Base-by-base conservation (phyloP, 106 monocot genomes). In the Dendrobium chrysotoxum region DNA sequence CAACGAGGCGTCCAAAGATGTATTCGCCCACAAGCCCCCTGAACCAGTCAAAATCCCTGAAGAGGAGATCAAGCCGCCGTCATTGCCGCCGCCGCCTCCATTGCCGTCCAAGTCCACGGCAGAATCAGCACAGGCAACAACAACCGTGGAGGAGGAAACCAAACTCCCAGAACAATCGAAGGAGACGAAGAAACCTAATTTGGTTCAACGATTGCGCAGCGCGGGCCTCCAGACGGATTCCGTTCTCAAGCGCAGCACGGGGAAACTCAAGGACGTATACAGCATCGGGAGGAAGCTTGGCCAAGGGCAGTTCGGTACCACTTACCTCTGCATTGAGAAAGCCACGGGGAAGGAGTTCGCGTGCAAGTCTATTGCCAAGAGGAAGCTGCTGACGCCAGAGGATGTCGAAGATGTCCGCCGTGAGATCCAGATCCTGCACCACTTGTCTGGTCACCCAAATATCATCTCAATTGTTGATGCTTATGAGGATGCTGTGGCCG, bases 351-450 rank as follows among this genome's bases (percentile, higher is more conserved):
- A 70, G 66, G 85, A 87, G 67, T 79, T 85, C 53, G 89, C 89
- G 18, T 89, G 89, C 87, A 89, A 89, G 82, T 89, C 89, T 25
- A 89, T 89, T 42, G 87, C 89, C 46, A 89, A 89, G 80, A 53
- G 89, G 44, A 89, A 89, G 77, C 87, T 89, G 3, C 45, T 78
- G 28, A 73, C 84, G 12, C 47, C 71, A 7, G 89, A 89, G 81
- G 89, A 89, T 28, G 89, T 89, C n/a, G 89, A 89, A 75, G 89
- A 89, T 66, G 89, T 89, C 41, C 79, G 86, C 26, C 58, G 89
- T 17, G 89, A 89, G 80, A 89, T 89, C 72, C 86, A 81, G 78
- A 89, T 89, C 38, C 82, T 89, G 87, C 87, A 89, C 74, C 89
- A 89, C 58, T 53, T 89, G 53, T 76, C 87, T 5, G 89, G 89